A percentile compares a stretch with the other conserved stretches of the same genome.
phyloP scores from a whole-genome alignment of 208 protist species.

The Phytomonas sp. region DNA sequence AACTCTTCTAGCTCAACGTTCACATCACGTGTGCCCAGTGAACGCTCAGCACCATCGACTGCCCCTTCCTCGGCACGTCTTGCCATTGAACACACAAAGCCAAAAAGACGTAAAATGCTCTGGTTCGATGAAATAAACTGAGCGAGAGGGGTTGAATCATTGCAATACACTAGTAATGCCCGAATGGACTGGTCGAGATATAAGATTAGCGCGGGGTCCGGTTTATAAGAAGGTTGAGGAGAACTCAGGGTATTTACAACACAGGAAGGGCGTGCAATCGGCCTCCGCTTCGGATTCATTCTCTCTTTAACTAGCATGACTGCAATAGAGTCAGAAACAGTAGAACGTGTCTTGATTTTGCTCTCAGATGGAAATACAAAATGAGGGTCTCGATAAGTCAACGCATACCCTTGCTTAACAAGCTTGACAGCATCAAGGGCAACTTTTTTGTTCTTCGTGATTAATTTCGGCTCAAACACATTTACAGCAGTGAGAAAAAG shows the following conservation, averaged over 20 bases:
- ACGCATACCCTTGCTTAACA: constrained; percentile 52
- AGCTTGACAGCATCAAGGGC: constrained; percentile 60
- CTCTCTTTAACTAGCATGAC: not conserved
- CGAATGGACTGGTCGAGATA: constrained; percentile 65
- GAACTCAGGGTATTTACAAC: not conserved
- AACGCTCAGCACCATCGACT: constrained; percentile 10
- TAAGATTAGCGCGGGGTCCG: constrained; percentile 22
- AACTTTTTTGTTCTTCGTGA: constrained; percentile 47
- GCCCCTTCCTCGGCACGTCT: constrained; percentile 35
- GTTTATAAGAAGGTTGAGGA: constrained; percentile 8
- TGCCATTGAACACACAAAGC: constrained; percentile 56
- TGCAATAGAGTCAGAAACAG: not conserved
- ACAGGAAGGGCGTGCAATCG: not conserved
- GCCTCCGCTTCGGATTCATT: not conserved
- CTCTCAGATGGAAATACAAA: not conserved
- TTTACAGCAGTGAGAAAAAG: constrained; percentile 61
- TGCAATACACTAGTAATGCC: constrained; percentile 73
- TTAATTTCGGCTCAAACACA: constrained; percentile 50
- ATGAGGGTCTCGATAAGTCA: constrained; percentile 49
- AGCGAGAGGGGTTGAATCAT: constrained; percentile 51
- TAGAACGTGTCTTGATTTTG: not conserved
- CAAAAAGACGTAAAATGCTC: constrained; percentile 43
- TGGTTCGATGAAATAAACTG: constrained; percentile 39
- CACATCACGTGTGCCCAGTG: constrained; percentile 28
- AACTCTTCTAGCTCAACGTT: constrained; percentile 46